phyloP scores from a whole-genome alignment of 208 protist species.

The Acanthamoeba rhysodes region DNA sequence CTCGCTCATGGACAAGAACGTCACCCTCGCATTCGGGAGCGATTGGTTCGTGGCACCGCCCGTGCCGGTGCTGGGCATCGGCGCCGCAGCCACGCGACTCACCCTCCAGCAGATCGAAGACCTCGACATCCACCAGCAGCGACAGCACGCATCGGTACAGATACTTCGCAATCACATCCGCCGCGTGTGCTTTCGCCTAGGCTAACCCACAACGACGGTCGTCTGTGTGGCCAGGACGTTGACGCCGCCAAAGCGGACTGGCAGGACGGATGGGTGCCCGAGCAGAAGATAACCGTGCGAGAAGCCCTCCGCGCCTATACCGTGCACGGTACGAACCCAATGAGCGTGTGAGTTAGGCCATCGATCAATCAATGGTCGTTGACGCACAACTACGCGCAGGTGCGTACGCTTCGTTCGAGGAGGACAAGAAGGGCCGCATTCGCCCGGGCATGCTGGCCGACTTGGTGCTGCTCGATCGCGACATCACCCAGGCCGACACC shows the following conservation, averaged over 20 bases:
- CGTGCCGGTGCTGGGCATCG: slow-evolving; percentile 39
- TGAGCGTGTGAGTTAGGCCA: neutral
- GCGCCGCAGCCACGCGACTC: slow-evolving; percentile 2
- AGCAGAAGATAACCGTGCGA: slow-evolving; percentile 35
- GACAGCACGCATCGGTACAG: neutral
- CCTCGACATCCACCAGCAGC: neutral
- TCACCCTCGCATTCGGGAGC: slow-evolving; percentile 38
- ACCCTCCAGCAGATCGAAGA: slow-evolving; percentile 12
- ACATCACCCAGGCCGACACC: slow-evolving; percentile 33
- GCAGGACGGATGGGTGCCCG: neutral
- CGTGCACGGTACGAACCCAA: neutral
- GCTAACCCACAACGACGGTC: neutral
- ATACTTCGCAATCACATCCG: too few species aligned
- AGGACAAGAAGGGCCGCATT: slow-evolving; percentile 2
- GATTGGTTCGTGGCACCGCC: slow-evolving; percentile 74
- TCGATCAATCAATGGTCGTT: neutral
- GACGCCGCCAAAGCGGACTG: neutral
- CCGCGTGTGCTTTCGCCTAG: too few species aligned
- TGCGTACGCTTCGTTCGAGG: slow-evolving; percentile 58
- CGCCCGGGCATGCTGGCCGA: slow-evolving; percentile 14
- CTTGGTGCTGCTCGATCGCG: slow-evolving; percentile 45
- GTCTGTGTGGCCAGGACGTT: slow-evolving; percentile 54
- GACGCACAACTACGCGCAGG: neutral
- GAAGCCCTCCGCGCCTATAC: slow-evolving; percentile 19
- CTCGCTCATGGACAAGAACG: slow-evolving; percentile 16